Base-by-base conservation (phyloP, 257 asterid species). In the Solanum peruvianum region DNA sequence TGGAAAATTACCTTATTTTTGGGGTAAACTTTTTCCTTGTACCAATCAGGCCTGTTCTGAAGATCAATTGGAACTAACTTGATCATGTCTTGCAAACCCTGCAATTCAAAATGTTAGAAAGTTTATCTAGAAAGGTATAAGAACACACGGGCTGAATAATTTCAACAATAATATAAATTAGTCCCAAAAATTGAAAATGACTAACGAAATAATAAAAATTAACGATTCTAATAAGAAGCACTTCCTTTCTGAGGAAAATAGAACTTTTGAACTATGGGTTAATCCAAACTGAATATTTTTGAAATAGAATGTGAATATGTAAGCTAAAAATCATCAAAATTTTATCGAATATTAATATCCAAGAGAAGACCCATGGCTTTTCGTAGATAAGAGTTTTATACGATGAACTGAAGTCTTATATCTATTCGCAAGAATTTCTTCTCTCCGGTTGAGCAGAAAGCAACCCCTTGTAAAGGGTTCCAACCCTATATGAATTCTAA, bases 1-100 rank as follows among this genome's bases (percentile, higher is more conserved):
- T 47, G 6, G 7, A 45, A 4, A 45, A 45, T 45, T 4, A 45
- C 52, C 52, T 45, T 92, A 89, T 93, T 94, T 73, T 86, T 91
- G 37, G 97, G 87, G 81, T 90, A 94, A 29, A 93, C 85, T 87
- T 90, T 92, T 87, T 93, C 94, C 91, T 94, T 92, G 86, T 89
- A 91, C 95, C 95, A 94, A 89, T 83, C 84, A 44, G 95, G 97
- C 85, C 87, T 91, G 88, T 72, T 93, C 39, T 35, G 39, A 35
- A 35, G 39, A 35, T 35, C 39, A 35, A 5, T 35, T 35, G 39
- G 39, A 35, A 35, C 39, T 35, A 35, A 35, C 7, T 35, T 35
- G 6, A 35, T 35, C 39, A 35, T 35, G 39, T 35, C 39, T 35
- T 35, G 92, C 58, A 94, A 87, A 45, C 94, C 94, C 96, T 93